phyloP scores from a whole-genome alignment of 2,329 filamentous ascomycete species.

The Aspergillus versicolor region DNA sequence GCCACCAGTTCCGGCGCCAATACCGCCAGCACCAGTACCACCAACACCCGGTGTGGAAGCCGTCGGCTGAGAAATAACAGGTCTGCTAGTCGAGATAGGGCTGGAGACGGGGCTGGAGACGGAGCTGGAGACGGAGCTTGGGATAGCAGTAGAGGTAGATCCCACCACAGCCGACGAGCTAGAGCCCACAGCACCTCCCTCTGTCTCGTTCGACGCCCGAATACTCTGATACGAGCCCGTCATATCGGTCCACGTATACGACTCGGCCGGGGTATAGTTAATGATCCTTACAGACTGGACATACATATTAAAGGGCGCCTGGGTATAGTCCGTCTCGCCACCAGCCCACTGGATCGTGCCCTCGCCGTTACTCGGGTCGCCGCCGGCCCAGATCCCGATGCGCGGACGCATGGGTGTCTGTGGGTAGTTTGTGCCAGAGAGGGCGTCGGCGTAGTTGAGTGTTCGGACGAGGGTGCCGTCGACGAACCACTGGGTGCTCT shows the following conservation, averaged over 20 bases:
- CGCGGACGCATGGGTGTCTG: conserved; percentile 73
- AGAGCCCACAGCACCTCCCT: neutral
- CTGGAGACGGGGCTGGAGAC: neutral
- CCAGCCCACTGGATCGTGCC: conserved; percentile 69
- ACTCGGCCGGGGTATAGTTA: conserved; percentile 60
- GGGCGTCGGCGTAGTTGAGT: conserved; percentile 59
- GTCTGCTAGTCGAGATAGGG: neutral
- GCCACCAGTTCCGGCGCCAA: neutral
- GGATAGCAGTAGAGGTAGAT: neutral
- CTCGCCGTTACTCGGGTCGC: conserved; percentile 42
- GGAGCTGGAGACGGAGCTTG: neutral
- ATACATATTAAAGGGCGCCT: conserved; percentile 71
- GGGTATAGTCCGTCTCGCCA: conserved; percentile 63
- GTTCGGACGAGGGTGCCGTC: conserved; percentile 63
- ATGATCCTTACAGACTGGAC: conserved; percentile 60
- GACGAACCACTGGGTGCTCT: conserved; percentile 63
- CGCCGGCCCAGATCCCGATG: conserved; percentile 69
- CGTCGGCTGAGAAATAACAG: neutral
- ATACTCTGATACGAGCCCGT: conserved; percentile 64
- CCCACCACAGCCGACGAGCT: neutral
- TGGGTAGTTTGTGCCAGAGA: conserved; percentile 60
- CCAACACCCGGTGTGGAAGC: neutral
- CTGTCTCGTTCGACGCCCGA: conserved; percentile 31
- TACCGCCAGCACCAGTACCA: neutral
- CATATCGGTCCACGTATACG: conserved; percentile 64